phyloP scores from a whole-genome alignment of 2,329 filamentous ascomycete species.

The Aureobasidium mangrovei region DNA sequence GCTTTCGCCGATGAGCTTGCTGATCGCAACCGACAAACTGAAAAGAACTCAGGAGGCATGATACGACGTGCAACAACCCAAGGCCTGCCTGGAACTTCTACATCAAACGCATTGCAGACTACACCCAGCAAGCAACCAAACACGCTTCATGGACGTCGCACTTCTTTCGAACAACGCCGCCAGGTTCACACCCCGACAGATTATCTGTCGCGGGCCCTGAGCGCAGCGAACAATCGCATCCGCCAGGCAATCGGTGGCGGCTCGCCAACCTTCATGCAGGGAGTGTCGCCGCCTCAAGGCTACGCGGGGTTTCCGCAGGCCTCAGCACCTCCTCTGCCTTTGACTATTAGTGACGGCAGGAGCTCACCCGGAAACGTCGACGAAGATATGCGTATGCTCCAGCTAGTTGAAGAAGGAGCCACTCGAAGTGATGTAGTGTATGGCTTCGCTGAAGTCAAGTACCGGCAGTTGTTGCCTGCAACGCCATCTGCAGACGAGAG shows the following conservation, averaged over 20 bases:
- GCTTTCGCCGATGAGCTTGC: constrained; percentile 93
- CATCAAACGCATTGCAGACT: constrained; percentile 68
- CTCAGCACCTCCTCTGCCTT: constrained; percentile 62
- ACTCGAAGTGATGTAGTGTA: constrained; percentile 93
- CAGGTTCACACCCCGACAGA: constrained; percentile 71
- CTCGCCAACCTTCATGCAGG: constrained; percentile 47
- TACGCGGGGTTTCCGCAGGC: constrained; percentile 81
- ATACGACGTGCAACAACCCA: constrained; percentile 71
- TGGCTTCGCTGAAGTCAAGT: constrained; percentile 96
- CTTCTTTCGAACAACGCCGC: constrained; percentile 66
- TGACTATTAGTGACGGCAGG: constrained; percentile 53
- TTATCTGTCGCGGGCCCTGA: constrained; percentile 88
- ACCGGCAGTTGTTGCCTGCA: constrained; percentile 87
- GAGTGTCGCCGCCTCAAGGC: constrained; percentile 62
- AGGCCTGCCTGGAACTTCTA: constrained; percentile 52
- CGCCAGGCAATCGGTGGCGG: constrained; percentile 52
- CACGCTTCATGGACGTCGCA: constrained; percentile 57
- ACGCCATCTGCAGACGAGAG: constrained; percentile 69
- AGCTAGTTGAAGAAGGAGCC: constrained; percentile 82
- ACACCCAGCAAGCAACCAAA: constrained; percentile 57
- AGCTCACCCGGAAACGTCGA: constrained; percentile 52
- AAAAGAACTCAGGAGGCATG: constrained; percentile 43
- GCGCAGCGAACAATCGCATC: constrained; percentile 74
- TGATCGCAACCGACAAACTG: constrained; percentile 33
- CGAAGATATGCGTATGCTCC: constrained; percentile 70